Evolutionary conservation across 371 early-diverging fungal genomes (phyloP), one percentile per base, ranked within the genome.

Genomic region (Mucor indicus): DNA sequence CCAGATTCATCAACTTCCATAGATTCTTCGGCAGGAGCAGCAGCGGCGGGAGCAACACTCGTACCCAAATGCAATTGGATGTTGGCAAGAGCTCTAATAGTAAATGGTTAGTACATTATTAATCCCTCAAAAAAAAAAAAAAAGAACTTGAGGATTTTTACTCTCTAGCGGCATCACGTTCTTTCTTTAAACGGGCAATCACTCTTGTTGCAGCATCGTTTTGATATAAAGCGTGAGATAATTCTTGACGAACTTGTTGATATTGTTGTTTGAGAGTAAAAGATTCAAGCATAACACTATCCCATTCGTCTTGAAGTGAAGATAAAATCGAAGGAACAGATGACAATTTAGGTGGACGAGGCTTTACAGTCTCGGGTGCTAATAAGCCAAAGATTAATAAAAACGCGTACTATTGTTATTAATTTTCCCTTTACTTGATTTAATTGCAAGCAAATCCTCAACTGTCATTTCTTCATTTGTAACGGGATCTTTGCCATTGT

Each of bases 181-280:
- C 95, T 57, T 85, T 84, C 64, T 89, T 77, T 21, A 96, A 64
- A 22, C 98, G 80, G 6, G 96, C 97, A 69, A 96, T 90, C 7
- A 96, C 98, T 48, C 98, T 72, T 48, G 92, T 87, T 3, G 95
- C 92, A 16, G 97, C 95, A 63, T 96, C 98, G 56, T 92, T 85
- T 67, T 96, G 93, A 63, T 96, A 98, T 44, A 96, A 72, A 2
- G 95, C 90, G 58, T 89, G 90, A 31, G 91, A 84, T 29, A 96
- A 77, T 57, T 96, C 96, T 67, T 93, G 93, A 37, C 93, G 83
- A 16, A 89, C 85, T 57, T 90, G 86, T 61, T 90, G 86, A 65
- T 95, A 89, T 68, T 95, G 92, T 64, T 91, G 89, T 67, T 90
- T 92, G 55, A 97, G 77, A 27, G 87, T 84, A 55, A 87, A 91